Conservation (phyloP, 495 filamentous ascomycete species). For the Usnea hakonensis region DNA sequence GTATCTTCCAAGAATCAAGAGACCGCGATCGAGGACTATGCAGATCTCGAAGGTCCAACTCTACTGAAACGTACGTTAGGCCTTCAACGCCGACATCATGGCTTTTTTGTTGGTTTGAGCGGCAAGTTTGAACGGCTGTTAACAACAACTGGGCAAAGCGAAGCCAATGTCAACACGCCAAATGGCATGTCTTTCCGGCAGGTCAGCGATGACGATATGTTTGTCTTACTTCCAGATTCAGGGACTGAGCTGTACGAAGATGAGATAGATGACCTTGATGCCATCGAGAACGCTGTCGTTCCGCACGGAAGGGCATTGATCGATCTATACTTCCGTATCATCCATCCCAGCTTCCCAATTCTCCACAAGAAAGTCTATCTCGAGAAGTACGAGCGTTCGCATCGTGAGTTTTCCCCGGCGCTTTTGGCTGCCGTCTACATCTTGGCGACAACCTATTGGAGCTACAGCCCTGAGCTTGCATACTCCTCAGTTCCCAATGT, state of each 20-base stretch:
- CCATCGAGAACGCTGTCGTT: constrained; percentile 60
- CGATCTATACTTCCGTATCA: constrained; percentile 69
- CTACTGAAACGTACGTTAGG: constrained; percentile 57
- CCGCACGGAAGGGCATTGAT: constrained; percentile 64
- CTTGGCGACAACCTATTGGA: constrained; percentile 76
- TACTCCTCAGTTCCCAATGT: constrained; percentile 53
- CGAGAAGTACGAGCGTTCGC: constrained; percentile 65
- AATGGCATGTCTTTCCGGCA: constrained; percentile 12
- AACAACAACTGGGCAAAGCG: neutral
- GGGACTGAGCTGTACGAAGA: constrained; percentile 19
- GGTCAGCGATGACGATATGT: constrained; percentile 13
- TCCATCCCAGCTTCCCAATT: constrained; percentile 79
- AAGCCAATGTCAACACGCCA: neutral
- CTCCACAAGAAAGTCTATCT: constrained; percentile 70
- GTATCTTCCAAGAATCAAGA: neutral
- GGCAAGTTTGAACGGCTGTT: constrained; percentile 12
- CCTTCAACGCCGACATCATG: constrained; percentile 54
- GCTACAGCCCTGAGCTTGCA: constrained; percentile 56
- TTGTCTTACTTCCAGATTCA: constrained; percentile 18
- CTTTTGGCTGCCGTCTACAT: constrained; percentile 79
- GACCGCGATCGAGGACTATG: constrained; percentile 26
- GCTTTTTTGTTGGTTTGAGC: constrained; percentile 56
- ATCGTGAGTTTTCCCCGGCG: constrained; percentile 67
- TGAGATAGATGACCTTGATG: constrained; percentile 53
- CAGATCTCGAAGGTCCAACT: constrained; percentile 38